These are phyloP conservation scores for Jaminaea rosea DNA, from an alignment of 1,284 basidiomycete genomes.

Conservation along the genomic window DNA sequence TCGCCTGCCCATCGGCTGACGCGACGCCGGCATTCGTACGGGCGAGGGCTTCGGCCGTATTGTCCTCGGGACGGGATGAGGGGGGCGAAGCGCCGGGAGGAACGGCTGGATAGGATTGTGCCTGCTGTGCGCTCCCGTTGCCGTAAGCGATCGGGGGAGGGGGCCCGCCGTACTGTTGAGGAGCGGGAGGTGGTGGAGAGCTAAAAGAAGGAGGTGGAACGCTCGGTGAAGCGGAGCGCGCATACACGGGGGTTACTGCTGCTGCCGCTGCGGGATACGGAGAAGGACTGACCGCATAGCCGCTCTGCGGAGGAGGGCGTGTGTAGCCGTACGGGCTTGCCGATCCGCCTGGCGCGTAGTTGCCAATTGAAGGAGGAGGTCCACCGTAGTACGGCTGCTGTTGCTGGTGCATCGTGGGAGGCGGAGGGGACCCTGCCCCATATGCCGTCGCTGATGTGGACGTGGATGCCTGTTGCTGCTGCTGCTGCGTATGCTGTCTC, in stretches of 20 bases:
- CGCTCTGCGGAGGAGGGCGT: neutral
- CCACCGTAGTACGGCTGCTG: neutral
- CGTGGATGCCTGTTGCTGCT: neutral
- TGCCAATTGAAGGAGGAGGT: neutral
- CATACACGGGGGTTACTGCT: neutral
- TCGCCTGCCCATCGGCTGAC: neutral
- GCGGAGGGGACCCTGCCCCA: neutral
- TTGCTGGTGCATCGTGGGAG: neutral
- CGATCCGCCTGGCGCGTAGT: too few species aligned
- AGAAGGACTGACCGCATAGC: neutral
- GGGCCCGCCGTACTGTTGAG: too few species aligned
- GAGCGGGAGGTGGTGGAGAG: too few species aligned
- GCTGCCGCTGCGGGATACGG: conserved; percentile 1
- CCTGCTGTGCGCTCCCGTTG: too few species aligned
- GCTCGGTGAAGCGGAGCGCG: neutral
- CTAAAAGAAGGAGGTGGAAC: too few species aligned
- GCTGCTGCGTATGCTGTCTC: neutral
- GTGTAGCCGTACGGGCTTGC: too few species aligned
- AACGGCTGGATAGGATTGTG: conserved; percentile 9
- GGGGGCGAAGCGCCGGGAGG: conserved; percentile 1
- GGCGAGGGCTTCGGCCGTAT: conserved; percentile 8
- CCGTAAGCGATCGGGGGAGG: too few species aligned
- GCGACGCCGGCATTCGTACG: conserved; percentile 3
- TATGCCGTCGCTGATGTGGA: too few species aligned
- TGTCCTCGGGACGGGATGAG: conserved; percentile 3